These are phyloP conservation scores for Eimeria falciformis DNA, from an alignment of 169 alveolate species.

Conservation along the genomic window DNA sequence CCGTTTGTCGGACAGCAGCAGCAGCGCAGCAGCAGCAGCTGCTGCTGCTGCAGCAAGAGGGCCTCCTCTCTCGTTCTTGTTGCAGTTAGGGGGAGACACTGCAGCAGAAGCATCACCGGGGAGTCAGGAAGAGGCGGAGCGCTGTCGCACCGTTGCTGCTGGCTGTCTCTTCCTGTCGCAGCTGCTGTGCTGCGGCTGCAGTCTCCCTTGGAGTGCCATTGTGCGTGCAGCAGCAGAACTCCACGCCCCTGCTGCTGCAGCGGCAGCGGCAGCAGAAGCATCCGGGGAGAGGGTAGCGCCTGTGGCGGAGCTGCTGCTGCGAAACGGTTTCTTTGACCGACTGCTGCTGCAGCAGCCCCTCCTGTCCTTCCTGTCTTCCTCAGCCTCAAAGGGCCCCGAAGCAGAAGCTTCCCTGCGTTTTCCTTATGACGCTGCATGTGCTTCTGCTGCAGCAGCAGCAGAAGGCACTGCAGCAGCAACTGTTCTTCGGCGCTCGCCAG, in stretches of 20 bases:
- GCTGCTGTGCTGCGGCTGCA: conserved; percentile 39
- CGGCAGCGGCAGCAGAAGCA: conserved; percentile 54
- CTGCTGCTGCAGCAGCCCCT: conserved; percentile 68
- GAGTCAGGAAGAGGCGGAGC: neutral
- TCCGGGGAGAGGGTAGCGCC: conserved; percentile 3
- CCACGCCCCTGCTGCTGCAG: conserved; percentile 4
- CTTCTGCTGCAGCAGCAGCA: conserved; percentile 65
- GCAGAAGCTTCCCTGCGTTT: neutral
- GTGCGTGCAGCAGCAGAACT: neutral
- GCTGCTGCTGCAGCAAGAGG: neutral
- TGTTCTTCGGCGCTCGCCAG: conserved; percentile 56
- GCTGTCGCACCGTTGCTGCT: neutral
- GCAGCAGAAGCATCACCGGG: conserved; percentile 56
- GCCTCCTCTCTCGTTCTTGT: conserved; percentile 39
- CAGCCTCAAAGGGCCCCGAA: conserved; percentile 1
- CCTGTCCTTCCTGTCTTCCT: conserved; percentile 26
- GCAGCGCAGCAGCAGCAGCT: conserved; percentile 33
- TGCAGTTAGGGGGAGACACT: conserved; percentile 29
- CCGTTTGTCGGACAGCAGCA: neutral
- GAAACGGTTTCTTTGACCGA: conserved; percentile 35
- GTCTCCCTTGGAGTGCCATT: conserved; percentile 7
- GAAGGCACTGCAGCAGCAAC: conserved; percentile 56
- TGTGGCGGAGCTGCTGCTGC: conserved; percentile 51
- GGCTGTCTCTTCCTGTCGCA: conserved; percentile 29
- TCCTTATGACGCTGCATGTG: conserved; percentile 35